These are phyloP conservation scores for Teratosphaeria pseudoeucalypti DNA, from an alignment of 2,329 filamentous ascomycete species.

Conservation along the genomic window DNA sequence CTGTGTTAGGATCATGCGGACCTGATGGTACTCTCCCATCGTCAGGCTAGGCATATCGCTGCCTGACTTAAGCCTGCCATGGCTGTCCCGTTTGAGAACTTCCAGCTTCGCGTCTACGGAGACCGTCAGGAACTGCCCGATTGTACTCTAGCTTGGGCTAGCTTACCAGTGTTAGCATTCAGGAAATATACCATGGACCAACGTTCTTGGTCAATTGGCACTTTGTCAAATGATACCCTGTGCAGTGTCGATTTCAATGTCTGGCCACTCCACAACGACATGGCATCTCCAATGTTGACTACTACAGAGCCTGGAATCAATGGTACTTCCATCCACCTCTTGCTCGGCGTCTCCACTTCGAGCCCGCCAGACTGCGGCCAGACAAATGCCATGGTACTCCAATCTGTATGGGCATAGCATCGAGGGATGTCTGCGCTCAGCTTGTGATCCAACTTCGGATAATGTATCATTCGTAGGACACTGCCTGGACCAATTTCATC, in stretches of 20 bases:
- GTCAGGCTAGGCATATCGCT: background rate
- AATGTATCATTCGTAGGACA: slow-evolving; percentile 5
- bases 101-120: background rate
- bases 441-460: slow-evolving; percentile 4
- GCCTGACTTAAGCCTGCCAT: background rate
- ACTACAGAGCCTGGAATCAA: slow-evolving; percentile 5
- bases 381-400: slow-evolving; percentile 11
- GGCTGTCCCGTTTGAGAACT: background rate
- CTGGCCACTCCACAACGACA: slow-evolving; percentile 9
- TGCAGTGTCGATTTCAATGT: slow-evolving; percentile 8
- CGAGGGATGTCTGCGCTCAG: slow-evolving; percentile 6
- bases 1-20: background rate
- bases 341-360: slow-evolving; percentile 5
- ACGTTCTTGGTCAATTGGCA: slow-evolving; percentile 11
- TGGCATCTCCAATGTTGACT: slow-evolving; percentile 9
- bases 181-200: slow-evolving; percentile 18
- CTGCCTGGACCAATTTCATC: slow-evolving; percentile 8
- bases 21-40: background rate
- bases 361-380: slow-evolving; percentile 7
- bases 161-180: slow-evolving; percentile 2
- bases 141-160: background rate
- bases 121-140: background rate
- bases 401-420: slow-evolving; percentile 13
- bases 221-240: slow-evolving; percentile 10
- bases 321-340: slow-evolving; percentile 6